Evolutionary conservation across 345 rosid species (phyloP).

Genomic region (Clausena lansium): DNA sequence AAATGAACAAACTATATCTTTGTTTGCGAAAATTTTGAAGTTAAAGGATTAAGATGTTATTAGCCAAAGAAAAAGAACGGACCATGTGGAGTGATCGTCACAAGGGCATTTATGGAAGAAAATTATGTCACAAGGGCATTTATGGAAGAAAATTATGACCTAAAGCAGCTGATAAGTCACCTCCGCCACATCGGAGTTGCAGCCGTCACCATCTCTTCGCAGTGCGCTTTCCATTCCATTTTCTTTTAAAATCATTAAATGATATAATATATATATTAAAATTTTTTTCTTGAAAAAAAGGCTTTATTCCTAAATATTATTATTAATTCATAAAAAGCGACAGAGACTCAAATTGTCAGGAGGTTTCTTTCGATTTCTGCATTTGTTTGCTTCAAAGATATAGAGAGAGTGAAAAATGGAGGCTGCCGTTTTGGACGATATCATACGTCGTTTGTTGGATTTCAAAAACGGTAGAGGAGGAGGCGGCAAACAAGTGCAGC

Average conservation of each 20-base stretch:
- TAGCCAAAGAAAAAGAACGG: background rate
- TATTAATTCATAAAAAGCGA: background rate
- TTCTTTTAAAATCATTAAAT: background rate
- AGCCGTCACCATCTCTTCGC: conserved; percentile 1
- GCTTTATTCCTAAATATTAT: background rate
- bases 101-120: conserved; percentile 20
- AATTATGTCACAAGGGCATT: conserved; percentile 16
- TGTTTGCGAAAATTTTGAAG: background rate
- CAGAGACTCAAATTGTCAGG: background rate
- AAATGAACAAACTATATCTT: background rate
- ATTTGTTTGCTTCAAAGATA: background rate
- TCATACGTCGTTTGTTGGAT: conserved; percentile 64
- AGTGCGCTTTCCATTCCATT: background rate
- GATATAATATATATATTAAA: background rate
- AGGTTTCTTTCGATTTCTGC: conserved; percentile 1
- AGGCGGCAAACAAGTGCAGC: conserved; percentile 74
- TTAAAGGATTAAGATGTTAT: background rate
- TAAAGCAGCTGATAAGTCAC: background rate
- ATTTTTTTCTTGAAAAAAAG: background rate
- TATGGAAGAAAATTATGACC: background rate
- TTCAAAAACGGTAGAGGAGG: conserved; percentile 59
- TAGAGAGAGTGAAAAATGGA: conserved; percentile 45
- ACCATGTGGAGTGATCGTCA: background rate
- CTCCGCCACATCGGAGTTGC: conserved; percentile 35
- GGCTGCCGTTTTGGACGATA: conserved; percentile 63